These are phyloP conservation scores for Saccharomycopsis fermentans DNA, from an alignment of 805 yeast genomes.

Conservation along the genomic window DNA sequence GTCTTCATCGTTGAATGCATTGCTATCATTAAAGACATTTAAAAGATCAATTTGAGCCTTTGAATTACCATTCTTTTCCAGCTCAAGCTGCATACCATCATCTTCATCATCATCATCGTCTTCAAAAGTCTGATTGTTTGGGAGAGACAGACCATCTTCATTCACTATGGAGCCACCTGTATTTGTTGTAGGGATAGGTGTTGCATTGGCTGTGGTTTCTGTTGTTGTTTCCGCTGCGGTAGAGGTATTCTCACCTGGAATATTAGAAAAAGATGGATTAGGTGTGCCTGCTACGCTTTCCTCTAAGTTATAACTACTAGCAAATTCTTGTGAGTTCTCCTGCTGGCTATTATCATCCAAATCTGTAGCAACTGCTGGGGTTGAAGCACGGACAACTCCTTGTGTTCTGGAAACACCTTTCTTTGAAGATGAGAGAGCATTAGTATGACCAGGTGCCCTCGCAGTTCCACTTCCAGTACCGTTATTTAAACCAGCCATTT, in stretches of 20 bases:
- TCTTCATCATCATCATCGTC: neutral
- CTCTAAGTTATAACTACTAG: neutral
- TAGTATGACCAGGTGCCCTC: conserved; percentile 22
- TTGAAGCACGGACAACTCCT: conserved; percentile 1
- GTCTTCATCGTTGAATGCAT: conserved; percentile 46
- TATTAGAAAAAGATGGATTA: neutral
- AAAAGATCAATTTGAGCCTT: neutral
- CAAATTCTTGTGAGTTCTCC: neutral
- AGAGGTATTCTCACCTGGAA: neutral
- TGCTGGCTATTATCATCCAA: neutral
- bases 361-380: neutral
- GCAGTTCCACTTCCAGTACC: conserved; percentile 6
- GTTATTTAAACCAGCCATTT: neutral
- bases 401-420: conserved; percentile 31
- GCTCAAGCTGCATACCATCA: neutral
- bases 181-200: conserved; percentile 2
- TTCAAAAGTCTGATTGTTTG: neutral
- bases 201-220: neutral
- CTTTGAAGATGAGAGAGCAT: conserved; percentile 23
- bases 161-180: neutral
- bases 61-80: neutral
- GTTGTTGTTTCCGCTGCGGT: neutral
- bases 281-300: conserved; percentile 1
- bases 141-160: conserved; percentile 1
- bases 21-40: conserved; percentile 10